A percentile compares a stretch with the other conserved stretches of the same genome.
phyloP scores from a whole-genome alignment of 208 protist genomes.

The Leishmania arabica region DNA sequence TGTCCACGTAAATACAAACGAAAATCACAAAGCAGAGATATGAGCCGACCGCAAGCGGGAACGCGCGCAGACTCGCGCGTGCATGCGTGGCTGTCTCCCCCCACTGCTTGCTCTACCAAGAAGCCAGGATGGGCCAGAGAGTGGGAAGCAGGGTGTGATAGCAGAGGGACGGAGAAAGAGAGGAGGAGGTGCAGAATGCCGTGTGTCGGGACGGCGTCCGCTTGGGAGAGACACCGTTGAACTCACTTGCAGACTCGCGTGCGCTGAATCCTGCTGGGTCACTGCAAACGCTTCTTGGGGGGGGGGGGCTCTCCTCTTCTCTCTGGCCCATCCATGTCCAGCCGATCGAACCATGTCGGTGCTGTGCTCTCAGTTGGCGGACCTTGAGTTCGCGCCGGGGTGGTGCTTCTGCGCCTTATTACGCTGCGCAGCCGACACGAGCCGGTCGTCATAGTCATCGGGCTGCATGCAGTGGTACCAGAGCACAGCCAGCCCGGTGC shows the following conservation, averaged over 20 bases:
- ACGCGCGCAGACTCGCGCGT: background rate
- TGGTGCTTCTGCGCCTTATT: constrained; percentile 8
- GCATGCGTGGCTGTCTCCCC: background rate
- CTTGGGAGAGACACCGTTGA: background rate
- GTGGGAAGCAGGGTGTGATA: background rate
- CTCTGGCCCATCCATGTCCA: background rate
- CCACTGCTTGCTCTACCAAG: background rate
- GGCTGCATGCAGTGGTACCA: constrained; percentile 43
- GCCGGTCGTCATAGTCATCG: constrained; percentile 36
- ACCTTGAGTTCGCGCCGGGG: background rate
- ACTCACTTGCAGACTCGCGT: background rate
- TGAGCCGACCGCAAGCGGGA: background rate
- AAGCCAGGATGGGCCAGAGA: background rate
- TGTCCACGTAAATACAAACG: background rate
- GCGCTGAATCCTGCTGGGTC: background rate
- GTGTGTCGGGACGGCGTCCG: background rate
- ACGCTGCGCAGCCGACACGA: constrained; percentile 30
- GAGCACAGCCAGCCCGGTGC: constrained; percentile 28
- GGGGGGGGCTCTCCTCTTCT: background rate
- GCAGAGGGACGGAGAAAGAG: background rate
- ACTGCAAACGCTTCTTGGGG: background rate
- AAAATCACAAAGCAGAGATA: background rate
- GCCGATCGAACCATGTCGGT: background rate
- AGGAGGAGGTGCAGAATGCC: background rate
- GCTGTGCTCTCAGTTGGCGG: background rate